A percentile compares a stretch with the other conserved stretches of the same genome.
phyloP scores from a whole-genome alignment of 148 eudicot genomes.

The Amaranthus hypochondriacus region DNA sequence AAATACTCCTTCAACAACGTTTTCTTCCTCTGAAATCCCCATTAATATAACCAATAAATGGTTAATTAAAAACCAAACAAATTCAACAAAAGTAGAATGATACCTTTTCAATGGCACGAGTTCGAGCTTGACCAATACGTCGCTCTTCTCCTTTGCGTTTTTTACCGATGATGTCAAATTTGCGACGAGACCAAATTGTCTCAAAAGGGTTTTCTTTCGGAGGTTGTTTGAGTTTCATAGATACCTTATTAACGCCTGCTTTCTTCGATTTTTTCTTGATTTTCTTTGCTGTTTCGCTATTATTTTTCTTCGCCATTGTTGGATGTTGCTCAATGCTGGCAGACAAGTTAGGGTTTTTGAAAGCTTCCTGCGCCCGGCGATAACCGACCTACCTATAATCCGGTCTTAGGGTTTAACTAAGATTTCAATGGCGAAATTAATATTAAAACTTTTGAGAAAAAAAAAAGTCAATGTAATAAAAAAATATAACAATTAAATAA shows the following conservation, averaged over 20 bases:
- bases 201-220: slow-evolving; percentile 71
- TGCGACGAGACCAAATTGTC: slow-evolving; percentile 82
- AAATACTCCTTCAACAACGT: slow-evolving; percentile 84
- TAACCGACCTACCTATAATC: too few species aligned
- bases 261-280: slow-evolving; percentile 49
- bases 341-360: slow-evolving; percentile 1
- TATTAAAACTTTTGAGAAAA: too few species aligned
- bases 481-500: too few species aligned
- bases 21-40: slow-evolving; percentile 61
- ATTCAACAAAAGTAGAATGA: background rate
- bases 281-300: slow-evolving; percentile 25
- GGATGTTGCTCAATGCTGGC: background rate
- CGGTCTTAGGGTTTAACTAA: background rate
- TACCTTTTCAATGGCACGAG: slow-evolving; percentile 66
- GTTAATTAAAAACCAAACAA: slow-evolving; percentile 7
- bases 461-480: too few species aligned
- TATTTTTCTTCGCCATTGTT: slow-evolving; percentile 53
- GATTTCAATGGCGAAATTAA: too few species aligned
- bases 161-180: slow-evolving; percentile 75
- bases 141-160: slow-evolving; percentile 81
- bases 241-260: slow-evolving; percentile 36
- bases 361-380: too few species aligned
- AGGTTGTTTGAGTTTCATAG: slow-evolving; percentile 45
- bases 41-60: background rate
- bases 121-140: slow-evolving; percentile 80